These are phyloP conservation scores for Didymella sp. DNA, from an alignment of 2,329 filamentous ascomycete genomes.

Conservation along the genomic window DNA sequence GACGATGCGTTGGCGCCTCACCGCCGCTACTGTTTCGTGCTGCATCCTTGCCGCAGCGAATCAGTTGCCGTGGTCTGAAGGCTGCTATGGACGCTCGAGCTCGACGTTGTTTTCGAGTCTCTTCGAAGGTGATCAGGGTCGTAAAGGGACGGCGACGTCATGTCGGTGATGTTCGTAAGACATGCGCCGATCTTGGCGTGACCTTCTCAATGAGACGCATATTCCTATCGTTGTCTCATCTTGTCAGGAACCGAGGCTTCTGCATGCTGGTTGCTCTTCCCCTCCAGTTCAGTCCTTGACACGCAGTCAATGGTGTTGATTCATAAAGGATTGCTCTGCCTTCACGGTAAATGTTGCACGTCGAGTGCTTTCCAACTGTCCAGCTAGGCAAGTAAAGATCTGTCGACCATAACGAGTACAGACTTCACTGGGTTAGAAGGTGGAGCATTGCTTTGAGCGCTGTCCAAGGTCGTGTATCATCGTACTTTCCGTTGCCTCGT, in stretches of 20 bases:
- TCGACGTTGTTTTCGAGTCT: neutral
- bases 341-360: neutral
- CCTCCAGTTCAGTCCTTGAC: neutral
- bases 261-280: neutral
- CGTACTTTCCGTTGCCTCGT: neutral
- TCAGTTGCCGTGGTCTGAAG: neutral
- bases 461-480: neutral
- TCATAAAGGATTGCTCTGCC: neutral
- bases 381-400: neutral
- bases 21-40: constrained; percentile 26
- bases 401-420: neutral
- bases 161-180: constrained; percentile 2
- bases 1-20: constrained; percentile 39
- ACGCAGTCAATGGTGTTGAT: neutral
- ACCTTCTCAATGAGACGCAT: neutral
- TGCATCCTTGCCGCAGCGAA: constrained; percentile 5
- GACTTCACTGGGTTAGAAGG: neutral
- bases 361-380: neutral
- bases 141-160: constrained; percentile 11
- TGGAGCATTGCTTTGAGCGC: too few species aligned
- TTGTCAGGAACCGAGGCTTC: neutral
- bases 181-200: constrained; percentile 8
- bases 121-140: neutral
- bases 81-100: constrained; percentile 5
- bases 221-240: neutral